Evolutionary conservation across 495 filamentous ascomycete genomes (phyloP).

Genomic region (Penicillium malachiteum): DNA sequence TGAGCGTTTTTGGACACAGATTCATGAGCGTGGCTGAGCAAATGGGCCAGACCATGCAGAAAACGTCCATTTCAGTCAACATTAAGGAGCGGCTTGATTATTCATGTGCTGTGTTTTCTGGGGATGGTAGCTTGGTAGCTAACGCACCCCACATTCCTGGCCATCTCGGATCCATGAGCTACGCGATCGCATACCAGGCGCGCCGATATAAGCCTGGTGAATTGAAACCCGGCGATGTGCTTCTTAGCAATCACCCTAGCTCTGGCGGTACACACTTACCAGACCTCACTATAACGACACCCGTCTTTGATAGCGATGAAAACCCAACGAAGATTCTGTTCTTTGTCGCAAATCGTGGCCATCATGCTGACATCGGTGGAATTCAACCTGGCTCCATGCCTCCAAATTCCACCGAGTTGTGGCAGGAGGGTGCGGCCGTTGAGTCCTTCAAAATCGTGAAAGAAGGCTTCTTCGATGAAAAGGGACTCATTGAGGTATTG

Average conservation of each 20-base stretch:
- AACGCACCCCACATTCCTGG: slow-evolving; percentile 50
- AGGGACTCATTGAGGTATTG: slow-evolving; percentile 72
- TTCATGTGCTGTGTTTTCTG: slow-evolving; percentile 85
- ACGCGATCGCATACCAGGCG: slow-evolving; percentile 80
- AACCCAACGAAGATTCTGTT: slow-evolving; percentile 67
- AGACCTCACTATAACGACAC: slow-evolving; percentile 86
- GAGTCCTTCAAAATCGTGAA: slow-evolving; percentile 84
- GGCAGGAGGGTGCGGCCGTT: slow-evolving; percentile 86
- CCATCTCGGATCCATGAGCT: slow-evolving; percentile 65
- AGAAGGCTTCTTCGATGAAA: slow-evolving; percentile 80
- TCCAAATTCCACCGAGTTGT: slow-evolving; percentile 81
- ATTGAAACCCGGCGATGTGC: slow-evolving; percentile 80
- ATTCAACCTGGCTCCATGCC: slow-evolving; percentile 93
- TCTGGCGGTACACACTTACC: slow-evolving; percentile 77
- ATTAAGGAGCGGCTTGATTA: slow-evolving; percentile 93
- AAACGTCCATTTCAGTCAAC: slow-evolving; percentile 87
- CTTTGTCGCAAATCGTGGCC: slow-evolving; percentile 83
- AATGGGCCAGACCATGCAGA: slow-evolving; percentile 86
- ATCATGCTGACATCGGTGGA: slow-evolving; percentile 83
- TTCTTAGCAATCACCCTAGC: slow-evolving; percentile 88
- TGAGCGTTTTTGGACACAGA: slow-evolving; percentile 85
- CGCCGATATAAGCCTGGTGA: slow-evolving; percentile 76
- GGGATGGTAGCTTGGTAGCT: slow-evolving; percentile 75
- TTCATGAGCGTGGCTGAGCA: slow-evolving; percentile 97
- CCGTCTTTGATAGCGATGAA: slow-evolving; percentile 70